These are phyloP conservation scores for Oryza coarctata DNA, from an alignment of 176 grass and related monocot species.

Conservation along the genomic window DNA sequence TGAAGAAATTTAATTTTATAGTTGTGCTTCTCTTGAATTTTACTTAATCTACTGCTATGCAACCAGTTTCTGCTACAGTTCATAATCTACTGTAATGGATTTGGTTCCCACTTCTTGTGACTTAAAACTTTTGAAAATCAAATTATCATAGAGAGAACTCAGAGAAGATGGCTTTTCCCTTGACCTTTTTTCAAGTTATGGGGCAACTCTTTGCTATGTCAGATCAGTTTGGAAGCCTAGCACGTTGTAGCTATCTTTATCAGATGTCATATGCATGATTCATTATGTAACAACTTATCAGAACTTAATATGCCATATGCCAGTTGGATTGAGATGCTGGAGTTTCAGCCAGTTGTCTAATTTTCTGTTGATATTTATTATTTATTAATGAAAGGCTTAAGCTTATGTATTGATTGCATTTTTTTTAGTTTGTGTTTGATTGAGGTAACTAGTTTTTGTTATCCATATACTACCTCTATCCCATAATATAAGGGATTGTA, in stretches of 20 bases:
- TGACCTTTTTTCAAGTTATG: conserved; percentile 17
- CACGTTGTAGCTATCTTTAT: neutral
- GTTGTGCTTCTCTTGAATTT: neutral
- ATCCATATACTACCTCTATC: too few relatives aligned
- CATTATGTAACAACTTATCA: neutral
- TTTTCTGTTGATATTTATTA: conserved; percentile 3
- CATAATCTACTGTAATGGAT: conserved; percentile 8
- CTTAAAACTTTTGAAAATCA: neutral
- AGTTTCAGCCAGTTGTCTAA: neutral
- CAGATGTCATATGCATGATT: neutral
- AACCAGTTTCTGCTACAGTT: neutral
- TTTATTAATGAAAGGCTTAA: neutral
- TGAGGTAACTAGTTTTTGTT: neutral
- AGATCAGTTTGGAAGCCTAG: conserved; percentile 2
- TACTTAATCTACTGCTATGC: neutral
- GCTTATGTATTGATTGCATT: neutral
- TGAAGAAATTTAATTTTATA: neutral
- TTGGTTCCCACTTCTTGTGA: neutral
- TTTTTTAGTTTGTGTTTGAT: neutral
- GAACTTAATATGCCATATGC: neutral
- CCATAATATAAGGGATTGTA: too few relatives aligned
- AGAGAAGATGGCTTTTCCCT: neutral
- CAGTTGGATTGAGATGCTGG: neutral
- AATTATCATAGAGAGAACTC: neutral
- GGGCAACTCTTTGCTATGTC: neutral